A percentile compares a stretch with the other conserved stretches of the same genome.
These are phyloP conservation scores for Pilatotrama ljubarskyi DNA, from an alignment of 768 basidiomycete genomes.

Conservation along the genomic window DNA sequence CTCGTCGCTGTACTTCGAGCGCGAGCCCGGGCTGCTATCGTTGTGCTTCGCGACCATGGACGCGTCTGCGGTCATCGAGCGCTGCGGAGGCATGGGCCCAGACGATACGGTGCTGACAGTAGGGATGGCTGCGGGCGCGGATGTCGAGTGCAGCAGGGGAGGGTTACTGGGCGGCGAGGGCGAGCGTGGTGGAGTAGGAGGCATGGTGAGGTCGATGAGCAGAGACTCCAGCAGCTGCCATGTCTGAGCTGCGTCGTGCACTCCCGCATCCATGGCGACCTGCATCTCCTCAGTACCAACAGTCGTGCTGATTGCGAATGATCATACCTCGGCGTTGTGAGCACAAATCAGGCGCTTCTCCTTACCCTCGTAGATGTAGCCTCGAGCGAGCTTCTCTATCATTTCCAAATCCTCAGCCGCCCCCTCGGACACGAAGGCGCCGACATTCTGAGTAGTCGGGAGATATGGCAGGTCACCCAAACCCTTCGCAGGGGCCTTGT, in stretches of 20 bases:
- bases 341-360: constrained; percentile 52
- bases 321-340: constrained; percentile 57
- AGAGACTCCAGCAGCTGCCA: constrained; percentile 68
- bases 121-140: constrained; percentile 44
- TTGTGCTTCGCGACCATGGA: background rate
- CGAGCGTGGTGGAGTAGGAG: constrained; percentile 29
- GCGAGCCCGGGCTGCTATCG: constrained; percentile 22
- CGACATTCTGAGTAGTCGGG: constrained; percentile 59
- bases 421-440: constrained; percentile 44
- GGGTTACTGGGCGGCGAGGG: constrained; percentile 27
- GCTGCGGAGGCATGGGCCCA: constrained; percentile 17
- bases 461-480: constrained; percentile 57
- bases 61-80: constrained; percentile 14
- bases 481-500: constrained; percentile 46
- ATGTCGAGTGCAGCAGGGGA: constrained; percentile 38
- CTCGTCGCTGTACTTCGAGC: constrained; percentile 17
- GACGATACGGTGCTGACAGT: constrained; percentile 28
- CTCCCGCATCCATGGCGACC: constrained; percentile 57
- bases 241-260: constrained; percentile 55
- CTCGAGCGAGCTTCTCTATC: constrained; percentile 62
- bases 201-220: constrained; percentile 47
- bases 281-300: constrained; percentile 4
- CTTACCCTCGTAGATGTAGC: constrained; percentile 55
- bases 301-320: too few species aligned
- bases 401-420: constrained; percentile 43